phyloP scores from a whole-genome alignment of 2,329 filamentous ascomycete species.

The Apiospora hydei region DNA sequence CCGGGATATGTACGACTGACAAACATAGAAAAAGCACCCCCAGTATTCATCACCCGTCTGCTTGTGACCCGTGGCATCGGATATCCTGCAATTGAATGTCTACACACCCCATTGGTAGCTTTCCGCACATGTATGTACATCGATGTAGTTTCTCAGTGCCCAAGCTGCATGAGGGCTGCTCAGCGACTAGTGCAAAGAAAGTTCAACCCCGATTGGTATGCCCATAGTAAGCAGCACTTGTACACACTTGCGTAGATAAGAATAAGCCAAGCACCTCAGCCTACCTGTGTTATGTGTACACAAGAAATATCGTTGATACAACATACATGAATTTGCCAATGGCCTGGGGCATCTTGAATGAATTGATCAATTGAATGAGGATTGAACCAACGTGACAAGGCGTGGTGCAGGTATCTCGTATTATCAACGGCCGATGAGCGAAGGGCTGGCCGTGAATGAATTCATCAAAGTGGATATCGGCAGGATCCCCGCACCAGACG shows the following conservation, averaged over 20 bases:
- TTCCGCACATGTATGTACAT: neutral
- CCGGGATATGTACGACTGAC: neutral
- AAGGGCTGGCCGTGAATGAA: conserved; percentile 3
- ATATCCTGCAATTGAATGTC: neutral
- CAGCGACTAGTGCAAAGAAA: neutral
- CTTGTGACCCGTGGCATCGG: neutral
- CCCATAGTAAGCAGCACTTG: neutral
- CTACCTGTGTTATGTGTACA: neutral
- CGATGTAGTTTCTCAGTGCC: no score
- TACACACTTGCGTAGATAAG: neutral
- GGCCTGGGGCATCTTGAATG: neutral
- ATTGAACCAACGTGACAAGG: neutral
- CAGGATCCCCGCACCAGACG: neutral
- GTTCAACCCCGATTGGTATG: neutral
- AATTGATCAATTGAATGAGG: neutral
- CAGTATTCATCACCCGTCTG: neutral
- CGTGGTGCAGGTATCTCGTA: neutral
- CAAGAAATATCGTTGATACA: neutral
- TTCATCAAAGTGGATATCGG: neutral
- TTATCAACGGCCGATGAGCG: neutral
- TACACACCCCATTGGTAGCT: neutral
- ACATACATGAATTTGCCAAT: neutral
- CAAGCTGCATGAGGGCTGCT: neutral
- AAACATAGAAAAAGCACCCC: conserved; percentile 2
- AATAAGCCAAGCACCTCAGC: neutral